These are phyloP conservation scores for Rhexocercosporidium sp. DNA, from an alignment of 2,329 filamentous ascomycete species.

Conservation along the genomic window DNA sequence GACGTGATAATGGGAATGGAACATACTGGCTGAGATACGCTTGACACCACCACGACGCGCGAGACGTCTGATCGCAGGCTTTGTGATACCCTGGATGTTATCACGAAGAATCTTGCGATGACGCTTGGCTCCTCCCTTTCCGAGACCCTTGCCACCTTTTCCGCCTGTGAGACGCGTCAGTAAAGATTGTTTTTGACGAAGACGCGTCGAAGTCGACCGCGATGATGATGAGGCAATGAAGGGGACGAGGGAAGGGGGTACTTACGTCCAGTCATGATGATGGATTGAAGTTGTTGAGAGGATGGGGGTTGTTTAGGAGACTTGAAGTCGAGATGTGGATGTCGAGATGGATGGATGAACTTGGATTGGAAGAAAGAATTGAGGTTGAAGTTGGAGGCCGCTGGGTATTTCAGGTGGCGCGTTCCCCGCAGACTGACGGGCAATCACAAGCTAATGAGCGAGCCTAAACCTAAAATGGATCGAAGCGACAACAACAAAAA, in stretches of 20 bases:
- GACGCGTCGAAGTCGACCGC: constrained; percentile 2
- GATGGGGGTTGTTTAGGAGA: constrained; percentile 25
- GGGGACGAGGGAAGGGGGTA: constrained; percentile 41
- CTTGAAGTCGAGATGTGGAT: constrained; percentile 23
- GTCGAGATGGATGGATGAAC: constrained; percentile 24
- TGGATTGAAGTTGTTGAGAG: constrained; percentile 32
- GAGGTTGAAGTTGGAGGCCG: constrained; percentile 18
- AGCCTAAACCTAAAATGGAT: constrained; percentile 17
- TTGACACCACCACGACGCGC: constrained; percentile 99
- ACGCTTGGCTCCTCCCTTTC: constrained; percentile 98
- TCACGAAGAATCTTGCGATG: constrained; percentile 99
- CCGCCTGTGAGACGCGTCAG: constrained; percentile 37
- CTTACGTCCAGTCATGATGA: constrained; percentile 78
- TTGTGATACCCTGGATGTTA: constrained; percentile 99
- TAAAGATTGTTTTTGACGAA: constrained; percentile 3
- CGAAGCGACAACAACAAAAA: constrained; percentile 9
- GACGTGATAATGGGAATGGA: constrained; percentile 65
- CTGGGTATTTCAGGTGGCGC: constrained; percentile 33
- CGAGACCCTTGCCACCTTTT: constrained; percentile 90
- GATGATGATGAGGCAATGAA: neutral
- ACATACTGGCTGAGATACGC: constrained; percentile 82
- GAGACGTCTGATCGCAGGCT: constrained; percentile 98
- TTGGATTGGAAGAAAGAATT: constrained; percentile 24
- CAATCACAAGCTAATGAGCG: constrained; percentile 32
- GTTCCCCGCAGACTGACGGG: constrained; percentile 34